Evolutionary conservation across 352 stramenopile genomes (phyloP).

Genomic region (Elongisporangium senticosum): DNA sequence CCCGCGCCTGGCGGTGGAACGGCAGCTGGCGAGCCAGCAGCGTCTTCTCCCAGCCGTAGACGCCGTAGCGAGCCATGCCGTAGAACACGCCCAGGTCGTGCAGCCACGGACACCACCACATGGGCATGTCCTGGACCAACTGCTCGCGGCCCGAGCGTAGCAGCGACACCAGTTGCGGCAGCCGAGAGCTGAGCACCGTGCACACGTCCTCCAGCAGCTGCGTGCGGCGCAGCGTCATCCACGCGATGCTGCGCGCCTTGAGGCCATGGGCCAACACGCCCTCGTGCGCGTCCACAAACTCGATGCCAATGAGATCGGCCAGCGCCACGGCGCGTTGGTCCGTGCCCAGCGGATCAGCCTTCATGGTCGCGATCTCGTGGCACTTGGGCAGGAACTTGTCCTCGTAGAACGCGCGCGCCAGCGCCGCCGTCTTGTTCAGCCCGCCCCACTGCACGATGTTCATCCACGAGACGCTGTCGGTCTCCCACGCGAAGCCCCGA

Average conservation of each 20-base stretch:
- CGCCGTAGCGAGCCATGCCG: conserved; percentile 72
- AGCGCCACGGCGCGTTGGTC: conserved; percentile 72
- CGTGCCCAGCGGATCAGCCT: conserved; percentile 65
- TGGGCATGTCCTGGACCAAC: conserved; percentile 71
- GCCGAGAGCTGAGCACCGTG: conserved; percentile 42
- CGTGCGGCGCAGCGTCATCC: conserved; percentile 70
- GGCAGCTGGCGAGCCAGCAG: conserved; percentile 66
- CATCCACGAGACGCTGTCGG: conserved; percentile 77
- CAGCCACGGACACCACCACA: conserved; percentile 88
- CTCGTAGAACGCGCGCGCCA: conserved; percentile 60
- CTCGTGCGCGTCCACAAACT: conserved; percentile 85
- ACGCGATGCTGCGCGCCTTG: conserved; percentile 82
- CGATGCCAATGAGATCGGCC: conserved; percentile 74
- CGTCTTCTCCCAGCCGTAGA: conserved; percentile 67
- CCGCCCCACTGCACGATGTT: conserved; percentile 80
- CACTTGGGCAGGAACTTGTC: conserved; percentile 74
- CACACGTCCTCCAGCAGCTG: conserved; percentile 71
- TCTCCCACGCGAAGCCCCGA: conserved; percentile 66
- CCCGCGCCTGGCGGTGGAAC: conserved; percentile 63
- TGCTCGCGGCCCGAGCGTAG: conserved; percentile 54
- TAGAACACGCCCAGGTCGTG: conserved; percentile 77
- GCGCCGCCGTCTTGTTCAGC: conserved; percentile 72
- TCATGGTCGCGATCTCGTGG: conserved; percentile 70
- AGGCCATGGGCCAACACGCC: conserved; percentile 75
- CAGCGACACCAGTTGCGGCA: conserved; percentile 31